Evolutionary conservation across 352 stramenopile species (phyloP), one percentile per base, ranked within the genome.

Genomic region (Phytophthora macrochlamydospora): DNA sequence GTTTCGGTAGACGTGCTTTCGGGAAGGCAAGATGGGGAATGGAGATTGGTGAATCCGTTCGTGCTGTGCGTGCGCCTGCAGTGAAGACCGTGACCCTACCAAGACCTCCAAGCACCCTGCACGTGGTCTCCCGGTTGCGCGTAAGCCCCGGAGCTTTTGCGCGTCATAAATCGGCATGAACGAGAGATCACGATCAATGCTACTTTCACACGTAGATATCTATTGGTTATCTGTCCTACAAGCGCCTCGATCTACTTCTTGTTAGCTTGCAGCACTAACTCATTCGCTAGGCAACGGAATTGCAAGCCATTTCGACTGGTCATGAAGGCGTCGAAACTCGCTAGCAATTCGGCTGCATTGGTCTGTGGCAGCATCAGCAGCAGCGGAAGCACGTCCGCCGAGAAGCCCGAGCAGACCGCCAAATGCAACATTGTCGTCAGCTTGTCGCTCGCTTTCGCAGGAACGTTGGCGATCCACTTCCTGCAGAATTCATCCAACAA

Each of bases 311-410:
- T 58, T 4, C 35, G 55, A 18, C 37, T 28, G 11, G 12, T 53
- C 30, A 53, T 37, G 33, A 67, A 67, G 24, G 7, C 8, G 7
- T 57, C 60, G 0, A 67, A 35, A 28, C 45, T 57, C 8, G 51
- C 44, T 12, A 67, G 8, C 40, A 67, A 38, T 14, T 14, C 2
- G 35, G 2, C 12, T 13, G 37, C 24, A 6, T 6, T 52, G 18
- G 18, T 14, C 51, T 67, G 60, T 30, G 61, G 53, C 30, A 68
- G n/a, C 48, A 63, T 56, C 12, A 68, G 38, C 12, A 63, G 18
- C 24, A 68, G 61, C 6, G 61, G 61, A 6, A 68, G 14, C 11
- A 63, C 12, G 0, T 62, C 61, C 6, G 42, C 32, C 1, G n/a
- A 18, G 29, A 59, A 67, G 2, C 60, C 60, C 11, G 45, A 35